Conservation (phyloP, 345 rosid species). For the Salix viminalis region DNA sequence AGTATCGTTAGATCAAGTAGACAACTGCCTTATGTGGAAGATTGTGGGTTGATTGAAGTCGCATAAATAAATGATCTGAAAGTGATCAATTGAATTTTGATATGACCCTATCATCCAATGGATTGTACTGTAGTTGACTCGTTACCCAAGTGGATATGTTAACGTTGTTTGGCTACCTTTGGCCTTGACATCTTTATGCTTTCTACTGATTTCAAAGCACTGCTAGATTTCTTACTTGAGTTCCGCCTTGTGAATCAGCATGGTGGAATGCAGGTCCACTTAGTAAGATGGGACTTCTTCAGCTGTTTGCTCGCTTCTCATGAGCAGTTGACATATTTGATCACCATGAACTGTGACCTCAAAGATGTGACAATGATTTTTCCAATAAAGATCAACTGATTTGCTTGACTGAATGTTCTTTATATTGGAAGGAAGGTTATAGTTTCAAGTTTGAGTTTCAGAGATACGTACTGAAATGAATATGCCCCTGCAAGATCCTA, state of each 20-base stretch:
- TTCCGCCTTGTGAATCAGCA: constrained; percentile 24
- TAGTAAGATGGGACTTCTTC: constrained; percentile 11
- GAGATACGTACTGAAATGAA: constrained; percentile 11
- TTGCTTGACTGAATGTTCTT: constrained; percentile 7
- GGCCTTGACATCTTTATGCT: constrained; percentile 16
- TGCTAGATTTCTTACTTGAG: constrained; percentile 30
- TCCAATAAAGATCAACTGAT: constrained; percentile 2
- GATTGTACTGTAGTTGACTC: background rate
- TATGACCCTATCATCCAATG: background rate
- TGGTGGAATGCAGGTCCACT: constrained; percentile 28
- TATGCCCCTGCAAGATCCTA: constrained; percentile 17
- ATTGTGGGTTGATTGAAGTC: background rate
- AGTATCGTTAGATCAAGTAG: background rate
- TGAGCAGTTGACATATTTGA: constrained; percentile 7
- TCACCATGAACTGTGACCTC: constrained; percentile 5
- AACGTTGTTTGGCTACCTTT: constrained; percentile 13
- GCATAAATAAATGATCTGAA: background rate
- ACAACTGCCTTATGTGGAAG: background rate
- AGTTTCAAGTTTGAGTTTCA: constrained; percentile 10
- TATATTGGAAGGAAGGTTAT: constrained; percentile 11
- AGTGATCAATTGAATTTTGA: background rate
- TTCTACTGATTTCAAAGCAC: constrained; percentile 18
- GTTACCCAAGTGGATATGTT: background rate
- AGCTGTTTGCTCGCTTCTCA: constrained; percentile 13
- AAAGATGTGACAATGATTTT: background rate